Conservation (phyloP, 441 rosid genomes). For the Gossypium aridum region DNA sequence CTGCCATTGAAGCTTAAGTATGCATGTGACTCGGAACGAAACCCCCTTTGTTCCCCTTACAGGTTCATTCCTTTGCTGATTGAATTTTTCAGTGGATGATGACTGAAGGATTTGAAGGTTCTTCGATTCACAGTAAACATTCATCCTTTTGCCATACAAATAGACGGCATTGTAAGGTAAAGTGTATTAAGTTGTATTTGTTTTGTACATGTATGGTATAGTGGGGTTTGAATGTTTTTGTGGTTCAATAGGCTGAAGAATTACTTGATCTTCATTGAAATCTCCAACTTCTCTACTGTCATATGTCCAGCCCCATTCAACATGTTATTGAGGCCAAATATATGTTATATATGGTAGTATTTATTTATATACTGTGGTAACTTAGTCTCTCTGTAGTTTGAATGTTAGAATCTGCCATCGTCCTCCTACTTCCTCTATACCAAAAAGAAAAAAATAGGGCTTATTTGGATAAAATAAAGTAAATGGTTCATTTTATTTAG, state of each 20-base stretch:
- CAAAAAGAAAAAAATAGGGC: too few species aligned
- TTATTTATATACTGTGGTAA: background rate
- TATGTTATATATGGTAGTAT: background rate
- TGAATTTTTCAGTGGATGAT: background rate
- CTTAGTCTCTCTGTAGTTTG: too few species aligned
- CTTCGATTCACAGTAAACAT: background rate
- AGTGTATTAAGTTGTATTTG: background rate
- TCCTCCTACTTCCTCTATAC: too few species aligned
- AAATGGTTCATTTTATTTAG: too few species aligned
- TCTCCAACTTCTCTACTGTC: background rate
- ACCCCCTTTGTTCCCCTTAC: slow-evolving; percentile 10
- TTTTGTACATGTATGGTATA: background rate
- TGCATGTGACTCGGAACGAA: background rate
- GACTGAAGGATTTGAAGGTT: slow-evolving; percentile 8
- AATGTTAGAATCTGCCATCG: too few species aligned
- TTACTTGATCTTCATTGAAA: background rate
- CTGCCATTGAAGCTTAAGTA: slow-evolving; percentile 51
- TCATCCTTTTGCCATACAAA: background rate
- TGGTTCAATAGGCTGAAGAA: background rate
- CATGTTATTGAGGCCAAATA: background rate
- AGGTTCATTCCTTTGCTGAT: slow-evolving; percentile 1
- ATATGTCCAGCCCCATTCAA: background rate
- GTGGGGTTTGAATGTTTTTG: slow-evolving; percentile 10
- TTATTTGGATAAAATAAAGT: too few species aligned
- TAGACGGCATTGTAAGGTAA: slow-evolving; percentile 4